A percentile compares a stretch with the other conserved stretches of the same genome.
Conservation (phyloP, 257 asterid species). For the Verbascum thapsus region DNA sequence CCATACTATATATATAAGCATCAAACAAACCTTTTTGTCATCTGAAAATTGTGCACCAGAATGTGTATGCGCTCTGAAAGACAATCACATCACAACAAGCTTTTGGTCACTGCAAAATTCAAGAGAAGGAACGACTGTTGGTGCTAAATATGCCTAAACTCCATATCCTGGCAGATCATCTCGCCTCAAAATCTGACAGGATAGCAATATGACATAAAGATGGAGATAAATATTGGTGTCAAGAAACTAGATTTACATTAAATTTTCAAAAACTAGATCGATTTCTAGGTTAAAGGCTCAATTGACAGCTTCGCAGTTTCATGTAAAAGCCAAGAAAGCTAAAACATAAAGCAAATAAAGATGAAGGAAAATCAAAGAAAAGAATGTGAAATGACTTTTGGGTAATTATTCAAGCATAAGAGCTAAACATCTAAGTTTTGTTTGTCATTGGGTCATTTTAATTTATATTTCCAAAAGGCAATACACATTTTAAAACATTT, state of each 20-base stretch:
- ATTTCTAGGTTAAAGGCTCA: neutral
- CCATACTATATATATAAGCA: conserved; percentile 24
- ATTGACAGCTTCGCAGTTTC: neutral
- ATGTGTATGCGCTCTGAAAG: neutral
- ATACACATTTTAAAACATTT: too few species aligned
- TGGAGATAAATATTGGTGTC: neutral
- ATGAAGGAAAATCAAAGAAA: too few species aligned
- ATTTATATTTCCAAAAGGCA: too few species aligned
- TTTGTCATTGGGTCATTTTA: too few species aligned
- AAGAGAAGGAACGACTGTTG: conserved; percentile 35
- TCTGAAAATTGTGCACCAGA: conserved; percentile 13
- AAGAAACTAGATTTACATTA: neutral
- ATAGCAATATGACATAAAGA: neutral
- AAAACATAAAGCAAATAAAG: neutral
- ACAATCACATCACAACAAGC: conserved; percentile 41
- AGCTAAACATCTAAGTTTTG: too few species aligned
- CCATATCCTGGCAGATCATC: conserved; percentile 35
- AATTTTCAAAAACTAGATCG: neutral
- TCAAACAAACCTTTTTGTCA: conserved; percentile 33
- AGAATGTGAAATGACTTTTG: too few species aligned
- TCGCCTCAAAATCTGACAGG: conserved; percentile 41
- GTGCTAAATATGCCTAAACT: conserved; percentile 14
- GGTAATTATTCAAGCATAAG: too few species aligned
- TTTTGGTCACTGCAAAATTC: conserved; percentile 44
- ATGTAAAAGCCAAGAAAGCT: neutral